Base-by-base conservation (phyloP, 331 rosid species). In the Malus hybrid region DNA sequence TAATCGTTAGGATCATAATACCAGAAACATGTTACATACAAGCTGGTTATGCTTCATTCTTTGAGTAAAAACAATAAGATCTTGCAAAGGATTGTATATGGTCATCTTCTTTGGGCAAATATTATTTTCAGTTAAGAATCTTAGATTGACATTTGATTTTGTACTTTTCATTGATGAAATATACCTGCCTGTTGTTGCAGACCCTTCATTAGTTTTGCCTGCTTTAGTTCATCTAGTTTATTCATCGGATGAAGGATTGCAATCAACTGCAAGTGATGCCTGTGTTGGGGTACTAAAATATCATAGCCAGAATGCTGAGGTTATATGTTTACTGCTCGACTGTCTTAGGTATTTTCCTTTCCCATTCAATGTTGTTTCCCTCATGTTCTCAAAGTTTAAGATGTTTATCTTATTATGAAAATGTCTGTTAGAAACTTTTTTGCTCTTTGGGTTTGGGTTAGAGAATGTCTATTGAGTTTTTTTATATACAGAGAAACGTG, bases 261-360 rank as follows among this genome's bases (percentile, higher is more conserved):
- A 85, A 83, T 85, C 91, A 78, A 80, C 85, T 39, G 90, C 93
- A 65, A 78, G 82, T 62, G 89, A 81, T 83, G 87, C 96, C 70
- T 73, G 93, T 73, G 46, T 69, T 79, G 81, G 78, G 67, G 84
- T 90, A 70, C 96, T 94, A 76, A 91, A 88, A 80, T 61, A 27
- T 83, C 93, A 90, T 81, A 88, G 62, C 77, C 88, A 87, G 83
- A 87, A 76, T 74, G 78, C 82, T 75, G 92, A 89, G 72, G 85
- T 86, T 36, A 79, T 94, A 80, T 85, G 86, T 68, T 75, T 86
- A 83, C 83, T 94, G 82, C 95, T 94, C 56, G 98, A 94, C 80
- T 82, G 88, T 80, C 90, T 94, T 48, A 84, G 90, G 98, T 94
- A 82, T 73, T 69, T 80, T 75, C 20, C 73, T 34, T 82, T 73